Percentiles rank a stretch among this genome's conserved stretches.
Conservation (phyloP, 768 basidiomycete species). For the Filobasidium wieringae region DNA sequence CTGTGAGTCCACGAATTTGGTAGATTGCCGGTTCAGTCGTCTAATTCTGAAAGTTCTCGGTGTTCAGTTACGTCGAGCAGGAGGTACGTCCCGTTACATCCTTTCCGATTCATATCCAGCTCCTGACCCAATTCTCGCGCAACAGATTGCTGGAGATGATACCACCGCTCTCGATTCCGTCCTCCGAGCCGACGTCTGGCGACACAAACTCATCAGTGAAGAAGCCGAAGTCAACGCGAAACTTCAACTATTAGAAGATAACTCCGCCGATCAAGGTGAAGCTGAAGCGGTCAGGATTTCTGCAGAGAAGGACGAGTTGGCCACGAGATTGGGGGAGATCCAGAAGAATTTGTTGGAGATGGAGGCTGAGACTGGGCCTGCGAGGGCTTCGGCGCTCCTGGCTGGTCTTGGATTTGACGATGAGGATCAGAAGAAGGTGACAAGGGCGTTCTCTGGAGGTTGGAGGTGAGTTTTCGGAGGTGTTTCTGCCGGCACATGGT, state of each 20-base stretch:
- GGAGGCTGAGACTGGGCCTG: conserved; percentile 96
- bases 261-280: conserved; percentile 56
- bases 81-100: conserved; percentile 50
- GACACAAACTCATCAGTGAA: conserved; percentile 79
- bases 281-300: conserved; percentile 17
- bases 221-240: conserved; percentile 63
- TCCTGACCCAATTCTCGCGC: background rate
- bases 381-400: conserved; percentile 73
- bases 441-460: conserved; percentile 84
- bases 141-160: conserved; percentile 80
- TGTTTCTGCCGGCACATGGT: background rate
- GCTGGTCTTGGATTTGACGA: conserved; percentile 90
- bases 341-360: conserved; percentile 88
- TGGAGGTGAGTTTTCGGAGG: conserved; percentile 49
- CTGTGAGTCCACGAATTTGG: conserved; percentile 45
- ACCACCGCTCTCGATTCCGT: conserved; percentile 86
- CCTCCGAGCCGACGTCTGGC: conserved; percentile 98
- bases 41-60: too few species aligned
- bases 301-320: conserved; percentile 62
- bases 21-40: too few species aligned
- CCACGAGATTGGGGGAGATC: conserved; percentile 70
- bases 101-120: background rate
- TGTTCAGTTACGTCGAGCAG: conserved; percentile 72
- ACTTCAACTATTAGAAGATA: conserved; percentile 56
- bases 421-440: conserved; percentile 68